A percentile compares a stretch with the other conserved stretches of the same genome.
Evolutionary conservation across 371 early-diverging fungal species (phyloP).

Genomic region (Batkoa obscura): DNA sequence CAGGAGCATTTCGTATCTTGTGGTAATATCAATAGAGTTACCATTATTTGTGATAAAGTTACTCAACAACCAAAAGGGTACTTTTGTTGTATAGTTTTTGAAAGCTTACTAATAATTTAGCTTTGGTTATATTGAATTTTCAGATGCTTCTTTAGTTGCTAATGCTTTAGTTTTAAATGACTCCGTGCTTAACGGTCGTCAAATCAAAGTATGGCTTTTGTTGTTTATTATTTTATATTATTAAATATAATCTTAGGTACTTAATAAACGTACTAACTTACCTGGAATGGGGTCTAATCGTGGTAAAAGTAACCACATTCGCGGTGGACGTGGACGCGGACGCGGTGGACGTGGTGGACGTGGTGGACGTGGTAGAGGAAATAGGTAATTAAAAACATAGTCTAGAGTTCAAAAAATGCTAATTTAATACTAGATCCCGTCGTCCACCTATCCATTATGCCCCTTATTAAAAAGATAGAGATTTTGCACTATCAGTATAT

Average conservation of each 20-base stretch:
- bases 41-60: constrained; percentile 84
- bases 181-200: constrained; percentile 69
- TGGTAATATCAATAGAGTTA: constrained; percentile 93
- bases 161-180: constrained; percentile 79
- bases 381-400: no score
- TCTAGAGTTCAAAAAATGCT: no score
- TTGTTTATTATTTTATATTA: not conserved
- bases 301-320: not conserved
- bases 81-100: constrained; percentile 2
- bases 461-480: no score
- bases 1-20: constrained; percentile 91
- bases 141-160: constrained; percentile 58
- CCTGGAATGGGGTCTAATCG: constrained; percentile 37
- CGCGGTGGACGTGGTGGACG: no score
- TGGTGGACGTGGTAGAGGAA: no score
- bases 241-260: constrained; percentile 22
- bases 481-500: no score
- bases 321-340: constrained; percentile 1
- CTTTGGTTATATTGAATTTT: constrained; percentile 95
- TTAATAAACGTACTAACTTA: constrained; percentile 90
- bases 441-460: no score
- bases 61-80: constrained; percentile 94
- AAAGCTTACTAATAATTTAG: constrained; percentile 10
- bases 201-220: constrained; percentile 49
- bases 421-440: no score